Evolutionary conservation across 75 land plant genomes (phyloP).

Genomic region (Isoetes taiwanensis): DNA sequence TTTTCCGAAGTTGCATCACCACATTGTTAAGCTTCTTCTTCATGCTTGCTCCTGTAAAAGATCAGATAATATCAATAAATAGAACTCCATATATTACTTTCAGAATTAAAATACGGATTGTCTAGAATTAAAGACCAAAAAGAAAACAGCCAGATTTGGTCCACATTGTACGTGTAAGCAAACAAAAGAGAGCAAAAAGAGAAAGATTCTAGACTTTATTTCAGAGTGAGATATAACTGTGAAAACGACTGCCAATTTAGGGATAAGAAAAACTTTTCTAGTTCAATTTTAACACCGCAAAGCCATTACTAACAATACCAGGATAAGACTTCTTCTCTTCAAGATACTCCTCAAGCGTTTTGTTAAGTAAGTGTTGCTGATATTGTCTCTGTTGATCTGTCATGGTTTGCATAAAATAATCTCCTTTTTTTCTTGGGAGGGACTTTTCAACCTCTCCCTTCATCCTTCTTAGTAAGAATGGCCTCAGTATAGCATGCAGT

Average conservation of each 20-base stretch:
- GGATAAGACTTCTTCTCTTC: slow-evolving; percentile 19
- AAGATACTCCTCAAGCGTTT: slow-evolving; percentile 50
- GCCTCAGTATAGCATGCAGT: slow-evolving; percentile 66
- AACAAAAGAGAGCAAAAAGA: too few relatives aligned
- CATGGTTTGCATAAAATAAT: slow-evolving; percentile 72
- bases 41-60: slow-evolving; percentile 25
- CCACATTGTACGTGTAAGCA: too few relatives aligned
- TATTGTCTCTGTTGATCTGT: slow-evolving; percentile 53
- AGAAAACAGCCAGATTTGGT: too few relatives aligned
- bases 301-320: slow-evolving; percentile 6
- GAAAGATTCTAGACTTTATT: too few relatives aligned
- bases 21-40: slow-evolving; percentile 47
- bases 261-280: neutral
- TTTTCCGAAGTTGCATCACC: slow-evolving; percentile 72
- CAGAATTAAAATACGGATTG: too few relatives aligned
- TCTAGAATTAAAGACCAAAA: too few relatives aligned
- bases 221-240: too few relatives aligned
- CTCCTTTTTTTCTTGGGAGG: slow-evolving; percentile 79
- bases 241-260: too few relatives aligned
- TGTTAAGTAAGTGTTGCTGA: slow-evolving; percentile 52
- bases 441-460: slow-evolving; percentile 74
- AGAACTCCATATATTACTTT: too few relatives aligned
- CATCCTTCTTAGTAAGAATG: slow-evolving; percentile 73
- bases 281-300: too few relatives aligned
- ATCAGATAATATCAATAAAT: too few relatives aligned